Percentiles rank a stretch among this genome's conserved stretches.
Conservation (phyloP, 495 filamentous ascomycete genomes). For the Talaromyces liani region DNA sequence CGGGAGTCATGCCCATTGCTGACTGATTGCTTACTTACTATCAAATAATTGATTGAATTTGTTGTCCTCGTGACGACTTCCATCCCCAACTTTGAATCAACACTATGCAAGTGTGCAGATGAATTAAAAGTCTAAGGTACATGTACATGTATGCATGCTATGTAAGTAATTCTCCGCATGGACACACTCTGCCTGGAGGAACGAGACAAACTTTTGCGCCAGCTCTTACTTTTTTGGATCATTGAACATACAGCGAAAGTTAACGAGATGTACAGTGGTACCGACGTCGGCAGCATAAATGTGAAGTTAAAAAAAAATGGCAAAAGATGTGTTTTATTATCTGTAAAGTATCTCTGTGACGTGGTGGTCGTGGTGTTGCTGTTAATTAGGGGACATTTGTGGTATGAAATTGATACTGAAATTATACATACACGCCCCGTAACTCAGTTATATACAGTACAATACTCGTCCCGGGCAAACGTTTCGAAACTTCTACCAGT, state of each 20-base stretch:
- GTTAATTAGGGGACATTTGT: not conserved
- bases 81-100: not conserved
- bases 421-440: not conserved
- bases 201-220: not conserved
- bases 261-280: not conserved
- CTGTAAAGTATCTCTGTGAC: not conserved
- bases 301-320: not conserved
- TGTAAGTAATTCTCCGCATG: not conserved
- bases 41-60: not conserved
- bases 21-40: not conserved
- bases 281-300: not conserved
- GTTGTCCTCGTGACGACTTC: not conserved
- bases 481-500: not conserved
- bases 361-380: not conserved
- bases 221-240: not conserved
- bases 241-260: not conserved
- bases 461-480: not conserved
- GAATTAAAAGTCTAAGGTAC: not conserved
- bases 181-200: not conserved
- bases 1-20: not conserved
- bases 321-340: not conserved
- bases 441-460: not conserved
- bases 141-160: not conserved
- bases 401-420: not conserved
- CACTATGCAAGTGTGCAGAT: not conserved